Conservation (phyloP, 495 filamentous ascomycete species). For the Clohesyomyces aquaticus region DNA sequence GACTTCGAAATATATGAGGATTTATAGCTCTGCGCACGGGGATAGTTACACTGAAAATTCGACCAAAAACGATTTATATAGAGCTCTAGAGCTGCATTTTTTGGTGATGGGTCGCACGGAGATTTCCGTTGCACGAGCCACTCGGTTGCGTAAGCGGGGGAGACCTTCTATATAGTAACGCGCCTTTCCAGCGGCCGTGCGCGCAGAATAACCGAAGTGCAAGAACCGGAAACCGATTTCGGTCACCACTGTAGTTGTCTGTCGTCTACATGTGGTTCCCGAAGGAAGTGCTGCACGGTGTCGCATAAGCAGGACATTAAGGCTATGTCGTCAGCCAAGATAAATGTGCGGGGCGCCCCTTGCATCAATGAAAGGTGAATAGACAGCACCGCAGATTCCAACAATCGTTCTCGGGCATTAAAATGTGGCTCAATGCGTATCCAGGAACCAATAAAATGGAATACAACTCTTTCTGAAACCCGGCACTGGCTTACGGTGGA, state of each 20-base stretch:
- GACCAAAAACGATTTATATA: neutral
- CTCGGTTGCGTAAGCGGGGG: neutral
- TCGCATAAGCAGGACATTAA: too few relatives aligned
- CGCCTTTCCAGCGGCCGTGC: slow-evolving; percentile 2
- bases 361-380: too few relatives aligned
- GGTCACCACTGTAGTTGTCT: slow-evolving; percentile 10
- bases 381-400: too few relatives aligned
- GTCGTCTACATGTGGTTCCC: too few relatives aligned
- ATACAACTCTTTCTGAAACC: too few relatives aligned
- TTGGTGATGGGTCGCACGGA: neutral
- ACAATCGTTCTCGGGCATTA: too few relatives aligned
- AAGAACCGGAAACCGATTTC: slow-evolving; percentile 7
- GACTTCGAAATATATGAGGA: neutral
- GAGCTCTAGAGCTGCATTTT: neutral
- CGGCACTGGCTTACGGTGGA: too few relatives aligned
- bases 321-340: too few relatives aligned
- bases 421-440: too few relatives aligned
- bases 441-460: too few relatives aligned
- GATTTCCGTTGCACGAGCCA: neutral
- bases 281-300: too few relatives aligned
- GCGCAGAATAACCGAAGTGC: slow-evolving; percentile 7
- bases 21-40: neutral
- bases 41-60: neutral
- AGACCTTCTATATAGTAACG: slow-evolving; percentile 5
- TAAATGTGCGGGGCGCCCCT: too few relatives aligned